Evolutionary conservation across 306 rosid genomes (phyloP).

Genomic region (Prosopis cineraria): DNA sequence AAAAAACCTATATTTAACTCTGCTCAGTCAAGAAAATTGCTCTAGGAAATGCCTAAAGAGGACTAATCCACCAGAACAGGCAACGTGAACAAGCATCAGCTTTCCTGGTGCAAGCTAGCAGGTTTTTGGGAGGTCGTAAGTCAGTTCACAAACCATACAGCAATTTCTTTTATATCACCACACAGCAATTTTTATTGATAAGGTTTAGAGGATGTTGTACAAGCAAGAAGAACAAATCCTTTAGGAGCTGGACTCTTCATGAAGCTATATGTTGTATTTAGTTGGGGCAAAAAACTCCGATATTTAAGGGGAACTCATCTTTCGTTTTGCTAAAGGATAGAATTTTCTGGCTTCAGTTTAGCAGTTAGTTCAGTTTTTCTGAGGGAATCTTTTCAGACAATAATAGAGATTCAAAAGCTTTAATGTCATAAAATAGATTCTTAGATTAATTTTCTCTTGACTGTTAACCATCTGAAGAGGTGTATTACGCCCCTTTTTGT

Average conservation of each 20-base stretch:
- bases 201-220: not conserved
- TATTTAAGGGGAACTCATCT: not conserved
- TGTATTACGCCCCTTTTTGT: not conserved
- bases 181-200: not conserved
- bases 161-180: not conserved
- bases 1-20: not conserved
- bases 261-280: not conserved
- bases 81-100: not conserved
- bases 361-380: slow-evolving; percentile 3
- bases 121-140: not conserved
- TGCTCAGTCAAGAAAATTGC: not conserved
- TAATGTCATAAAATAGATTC: not conserved
- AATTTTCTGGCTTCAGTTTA: not conserved
- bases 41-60: not conserved
- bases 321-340: not conserved
- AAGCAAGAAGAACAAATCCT: not conserved
- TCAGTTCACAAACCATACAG: not conserved
- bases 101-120: not conserved
- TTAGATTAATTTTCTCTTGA: not conserved
- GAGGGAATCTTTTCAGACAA: not conserved
- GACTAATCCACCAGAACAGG: not conserved
- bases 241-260: not conserved
- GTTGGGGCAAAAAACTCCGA: not conserved
- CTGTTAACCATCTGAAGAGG: not conserved
- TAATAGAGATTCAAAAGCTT: not conserved